Evolutionary conservation across 2,329 filamentous ascomycete species (phyloP).

Genomic region (Albophoma yamanashiensis): DNA sequence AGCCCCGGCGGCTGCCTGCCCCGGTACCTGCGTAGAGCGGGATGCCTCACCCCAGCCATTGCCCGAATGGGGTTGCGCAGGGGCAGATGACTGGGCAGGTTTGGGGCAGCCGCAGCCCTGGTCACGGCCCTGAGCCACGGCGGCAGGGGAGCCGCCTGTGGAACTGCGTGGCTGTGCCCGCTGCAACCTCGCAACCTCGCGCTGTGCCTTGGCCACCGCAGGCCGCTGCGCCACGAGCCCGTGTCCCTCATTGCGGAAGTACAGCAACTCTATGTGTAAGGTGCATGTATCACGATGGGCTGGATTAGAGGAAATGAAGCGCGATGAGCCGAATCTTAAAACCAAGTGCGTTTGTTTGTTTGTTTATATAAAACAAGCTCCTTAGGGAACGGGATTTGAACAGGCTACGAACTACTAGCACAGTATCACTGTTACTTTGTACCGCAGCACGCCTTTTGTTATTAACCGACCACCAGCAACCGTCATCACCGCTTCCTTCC

Average conservation of each 20-base stretch:
- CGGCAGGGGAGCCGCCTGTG: neutral
- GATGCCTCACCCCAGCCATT: neutral
- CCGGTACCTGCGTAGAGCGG: neutral
- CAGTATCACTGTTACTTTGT: neutral
- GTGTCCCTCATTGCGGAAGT: neutral
- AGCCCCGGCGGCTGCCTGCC: neutral
- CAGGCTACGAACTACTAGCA: neutral
- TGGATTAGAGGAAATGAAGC: neutral
- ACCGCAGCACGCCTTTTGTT: neutral
- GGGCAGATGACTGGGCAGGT: neutral
- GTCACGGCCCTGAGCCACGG: neutral
- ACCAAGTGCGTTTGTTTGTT: neutral
- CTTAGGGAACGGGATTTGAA: neutral
- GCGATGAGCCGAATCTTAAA: neutral
- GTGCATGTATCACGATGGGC: neutral
- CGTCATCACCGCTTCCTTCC: neutral
- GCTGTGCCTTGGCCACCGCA: neutral
- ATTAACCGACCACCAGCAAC: neutral
- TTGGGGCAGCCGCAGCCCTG: neutral
- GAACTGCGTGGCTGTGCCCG: neutral
- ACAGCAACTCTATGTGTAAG: neutral
- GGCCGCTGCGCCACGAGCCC: neutral
- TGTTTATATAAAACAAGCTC: neutral
- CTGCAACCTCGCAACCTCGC: neutral
- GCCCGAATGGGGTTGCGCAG: neutral